These are phyloP conservation scores for Rhytidhysteron rufulum DNA, from an alignment of 2,329 filamentous ascomycete species.

Conservation along the genomic window DNA sequence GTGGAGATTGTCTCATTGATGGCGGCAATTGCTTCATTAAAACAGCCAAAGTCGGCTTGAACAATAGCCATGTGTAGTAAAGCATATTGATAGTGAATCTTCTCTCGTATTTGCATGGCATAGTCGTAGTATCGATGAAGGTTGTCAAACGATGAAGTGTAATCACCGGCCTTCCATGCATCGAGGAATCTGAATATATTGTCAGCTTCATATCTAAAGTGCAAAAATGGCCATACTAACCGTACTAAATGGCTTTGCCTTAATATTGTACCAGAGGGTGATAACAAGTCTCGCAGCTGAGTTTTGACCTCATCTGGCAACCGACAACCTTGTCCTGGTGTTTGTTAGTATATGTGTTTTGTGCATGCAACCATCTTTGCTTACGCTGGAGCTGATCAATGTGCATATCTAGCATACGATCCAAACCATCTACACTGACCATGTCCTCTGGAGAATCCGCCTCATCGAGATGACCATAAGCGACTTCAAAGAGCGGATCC, in stretches of 20 bases:
- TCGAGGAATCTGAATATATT: conserved; percentile 68
- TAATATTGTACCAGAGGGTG: conserved; percentile 64
- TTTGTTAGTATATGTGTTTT: conserved; percentile 5
- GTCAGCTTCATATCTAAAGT: not conserved
- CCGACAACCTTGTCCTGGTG: conserved; percentile 67
- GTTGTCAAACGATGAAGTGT: conserved; percentile 82
- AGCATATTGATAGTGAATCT: conserved; percentile 90
- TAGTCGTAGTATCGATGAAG: conserved; percentile 97
- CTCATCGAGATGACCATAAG: conserved; percentile 48
- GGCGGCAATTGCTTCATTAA: conserved; percentile 82
- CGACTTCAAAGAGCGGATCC: conserved; percentile 46
- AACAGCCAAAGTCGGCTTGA: conserved; percentile 91
- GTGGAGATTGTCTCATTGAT: conserved; percentile 95
- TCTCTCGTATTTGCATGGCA: conserved; percentile 79
- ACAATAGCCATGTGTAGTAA: conserved; percentile 89
- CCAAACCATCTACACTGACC: conserved; percentile 74
- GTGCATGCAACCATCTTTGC: conserved; percentile 9
- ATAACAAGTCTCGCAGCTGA: conserved; percentile 67
- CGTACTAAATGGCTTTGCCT: conserved; percentile 73
- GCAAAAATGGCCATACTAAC: conserved; percentile 35
- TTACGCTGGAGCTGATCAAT: conserved; percentile 81
- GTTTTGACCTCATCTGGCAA: conserved; percentile 70
- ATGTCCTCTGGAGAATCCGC: conserved; percentile 36
- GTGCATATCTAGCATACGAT: conserved; percentile 80
- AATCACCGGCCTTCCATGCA: conserved; percentile 87